Percentiles rank a stretch among this genome's conserved stretches.
Evolutionary conservation across 768 basidiomycete species (phyloP).

Genomic region (Lentinula sp.): DNA sequence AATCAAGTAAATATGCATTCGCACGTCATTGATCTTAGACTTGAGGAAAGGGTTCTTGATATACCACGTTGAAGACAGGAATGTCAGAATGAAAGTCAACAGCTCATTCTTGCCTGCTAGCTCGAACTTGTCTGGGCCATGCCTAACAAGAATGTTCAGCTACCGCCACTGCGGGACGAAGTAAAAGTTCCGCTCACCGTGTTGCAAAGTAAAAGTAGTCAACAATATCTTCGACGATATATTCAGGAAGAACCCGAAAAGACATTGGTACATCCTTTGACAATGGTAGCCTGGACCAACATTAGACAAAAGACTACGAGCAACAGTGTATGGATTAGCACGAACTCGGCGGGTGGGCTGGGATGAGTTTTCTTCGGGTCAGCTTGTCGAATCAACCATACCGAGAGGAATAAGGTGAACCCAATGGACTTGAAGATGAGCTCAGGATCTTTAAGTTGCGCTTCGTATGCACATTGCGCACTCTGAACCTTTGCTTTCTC

Average conservation of each 20-base stretch:
- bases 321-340: neutral
- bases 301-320: neutral
- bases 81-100: slow-evolving; percentile 82
- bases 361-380: slow-evolving; percentile 82
- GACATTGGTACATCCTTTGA: slow-evolving; percentile 78
- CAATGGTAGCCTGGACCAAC: slow-evolving; percentile 63
- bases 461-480: slow-evolving; percentile 76
- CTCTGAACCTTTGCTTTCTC: slow-evolving; percentile 67
- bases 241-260: slow-evolving; percentile 90
- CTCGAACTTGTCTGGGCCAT: slow-evolving; percentile 75
- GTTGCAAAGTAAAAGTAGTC: slow-evolving; percentile 84
- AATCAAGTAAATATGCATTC: slow-evolving; percentile 12
- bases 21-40: slow-evolving; percentile 89
- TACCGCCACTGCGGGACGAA: neutral
- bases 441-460: slow-evolving; percentile 84
- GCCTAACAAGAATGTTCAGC: slow-evolving; percentile 4
- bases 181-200: slow-evolving; percentile 41
- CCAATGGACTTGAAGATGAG: slow-evolving; percentile 70
- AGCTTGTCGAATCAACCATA: slow-evolving; percentile 88
- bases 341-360: slow-evolving; percentile 52
- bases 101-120: slow-evolving; percentile 82
- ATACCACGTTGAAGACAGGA: slow-evolving; percentile 91
- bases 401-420: slow-evolving; percentile 87
- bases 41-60: slow-evolving; percentile 99
- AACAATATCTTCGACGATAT: slow-evolving; percentile 88